Evolutionary conservation across 768 basidiomycete genomes (phyloP), one percentile per base, ranked within the genome.

Genomic region (Hypsizygus marmoreus): DNA sequence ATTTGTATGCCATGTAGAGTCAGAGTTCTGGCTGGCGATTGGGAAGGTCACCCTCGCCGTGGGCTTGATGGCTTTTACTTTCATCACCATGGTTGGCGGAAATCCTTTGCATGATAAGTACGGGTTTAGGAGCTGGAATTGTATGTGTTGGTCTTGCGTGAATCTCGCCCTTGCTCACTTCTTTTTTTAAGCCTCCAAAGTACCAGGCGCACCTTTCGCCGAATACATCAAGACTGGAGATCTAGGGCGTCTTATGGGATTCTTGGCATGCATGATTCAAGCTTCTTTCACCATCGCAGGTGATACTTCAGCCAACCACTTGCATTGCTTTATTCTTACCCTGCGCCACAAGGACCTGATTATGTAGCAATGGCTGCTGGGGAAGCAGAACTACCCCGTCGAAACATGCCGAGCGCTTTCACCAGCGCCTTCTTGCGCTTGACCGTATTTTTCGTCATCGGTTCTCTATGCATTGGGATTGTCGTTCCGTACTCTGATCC

Each of bases 401-500:
- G 73, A 22, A 86, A 80, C 52, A 79, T 94, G 55, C 80, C 85
- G 31, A 76, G 69, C 53, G 88, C 88, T 9, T 85, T 89, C 59
- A 77, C 76, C 32, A 71, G 81, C n/a, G 88, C 92, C 34, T 84
- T 90, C 64, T 86, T 80, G 66, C 85, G 92, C 46, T 77, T 95
- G 47, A 67, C 87, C 2, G 61, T 86, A 24, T 92, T 92, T 71
- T 91, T 90, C 69, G 73, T 89, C 37, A 62, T 88, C 32, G 87
- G 87, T 9, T 73, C 84, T 29, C 67, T 89, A 46, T 79, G 84
- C 58, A 74, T 86, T 35, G 89, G 90, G 34, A 82, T 91, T 70
- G 76, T 92, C 34, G 83, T 93, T 19, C 86, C 87, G 1, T 89
- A 81, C 58, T 77, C 82, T 51, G 84, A 91, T 57, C 69, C 74